Evolutionary conservation across 345 rosid genomes (phyloP).

Genomic region (Bretschneidera sinensis): DNA sequence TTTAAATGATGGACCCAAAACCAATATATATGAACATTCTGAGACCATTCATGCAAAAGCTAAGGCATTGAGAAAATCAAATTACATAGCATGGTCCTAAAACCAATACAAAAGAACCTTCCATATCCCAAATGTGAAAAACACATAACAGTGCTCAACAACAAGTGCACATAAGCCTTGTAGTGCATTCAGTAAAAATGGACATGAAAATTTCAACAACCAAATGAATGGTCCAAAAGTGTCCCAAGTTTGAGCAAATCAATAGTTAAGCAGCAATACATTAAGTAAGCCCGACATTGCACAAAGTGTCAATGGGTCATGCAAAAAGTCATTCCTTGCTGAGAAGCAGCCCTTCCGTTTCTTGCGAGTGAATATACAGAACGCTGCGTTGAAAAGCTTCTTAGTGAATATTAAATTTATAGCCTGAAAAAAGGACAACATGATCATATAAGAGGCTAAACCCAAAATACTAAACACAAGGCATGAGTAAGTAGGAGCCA

Average conservation of each 20-base stretch:
- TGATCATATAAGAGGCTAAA: conserved; percentile 25
- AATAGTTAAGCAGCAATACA: conserved; percentile 38
- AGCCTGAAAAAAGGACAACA: conserved; percentile 40
- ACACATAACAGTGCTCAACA: neutral
- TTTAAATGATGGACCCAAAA: neutral
- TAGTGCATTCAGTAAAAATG: neutral
- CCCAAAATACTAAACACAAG: conserved; percentile 5
- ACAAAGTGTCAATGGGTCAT: conserved; percentile 40
- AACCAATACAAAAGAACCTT: neutral
- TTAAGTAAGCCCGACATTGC: conserved; percentile 92
- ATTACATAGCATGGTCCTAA: too few relatives aligned
- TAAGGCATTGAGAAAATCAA: too few relatives aligned
- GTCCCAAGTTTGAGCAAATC: conserved; percentile 9
- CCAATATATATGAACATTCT: neutral
- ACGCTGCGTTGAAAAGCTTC: conserved; percentile 23
- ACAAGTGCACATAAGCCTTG: conserved; percentile 2
- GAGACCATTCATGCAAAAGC: neutral
- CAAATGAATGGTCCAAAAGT: conserved; percentile 1
- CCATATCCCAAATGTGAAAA: neutral
- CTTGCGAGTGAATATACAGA: conserved; percentile 31
- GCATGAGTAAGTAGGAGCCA: neutral
- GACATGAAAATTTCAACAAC: neutral
- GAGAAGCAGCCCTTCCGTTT: conserved; percentile 32
- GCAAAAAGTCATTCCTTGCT: conserved; percentile 57
- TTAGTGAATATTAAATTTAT: conserved; percentile 14